Conservation (phyloP, 345 rosid genomes). For the Leavenworthia alabamica region DNA sequence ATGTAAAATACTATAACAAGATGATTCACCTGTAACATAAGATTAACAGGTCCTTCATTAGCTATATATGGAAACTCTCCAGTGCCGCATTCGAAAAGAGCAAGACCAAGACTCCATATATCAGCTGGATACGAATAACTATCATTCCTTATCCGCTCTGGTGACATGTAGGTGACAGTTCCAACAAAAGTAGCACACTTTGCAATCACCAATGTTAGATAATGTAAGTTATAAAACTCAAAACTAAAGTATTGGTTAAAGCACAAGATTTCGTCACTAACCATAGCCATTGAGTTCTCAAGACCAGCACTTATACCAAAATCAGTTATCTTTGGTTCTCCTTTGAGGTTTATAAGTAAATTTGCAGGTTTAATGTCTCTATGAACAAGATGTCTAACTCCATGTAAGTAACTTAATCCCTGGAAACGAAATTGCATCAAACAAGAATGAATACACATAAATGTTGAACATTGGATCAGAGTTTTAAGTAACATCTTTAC, state of each 20-base stretch:
- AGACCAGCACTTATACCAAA: constrained; percentile 97
- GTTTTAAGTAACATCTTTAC: constrained; percentile 39
- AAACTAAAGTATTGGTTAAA: neutral
- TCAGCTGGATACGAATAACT: constrained; percentile 93
- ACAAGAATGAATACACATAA: constrained; percentile 5
- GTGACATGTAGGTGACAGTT: constrained; percentile 99
- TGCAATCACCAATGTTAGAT: constrained; percentile 26
- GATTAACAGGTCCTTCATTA: constrained; percentile 83
- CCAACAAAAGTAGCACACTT: constrained; percentile 99
- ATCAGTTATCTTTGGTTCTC: constrained; percentile 93
- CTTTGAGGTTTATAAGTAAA: constrained; percentile 86
- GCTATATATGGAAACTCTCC: constrained; percentile 92
- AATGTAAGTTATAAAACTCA: constrained; percentile 16
- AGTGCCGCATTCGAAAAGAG: constrained; percentile 89
- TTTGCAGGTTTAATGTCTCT: constrained; percentile 98
- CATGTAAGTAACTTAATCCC: constrained; percentile 92
- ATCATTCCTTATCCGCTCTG: constrained; percentile 79
- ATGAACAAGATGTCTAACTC: constrained; percentile 83
- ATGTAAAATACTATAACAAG: constrained; percentile 9
- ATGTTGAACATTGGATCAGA: neutral
- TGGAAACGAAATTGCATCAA: constrained; percentile 13
- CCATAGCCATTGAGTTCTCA: constrained; percentile 96
- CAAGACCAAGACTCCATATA: constrained; percentile 97
- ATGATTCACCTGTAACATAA: constrained; percentile 80
- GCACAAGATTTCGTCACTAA: constrained; percentile 30